Evolutionary conservation across 2,329 filamentous ascomycete genomes (phyloP), one percentile per base, ranked within the genome.

Genomic region (Colletotrichum graminicola): DNA sequence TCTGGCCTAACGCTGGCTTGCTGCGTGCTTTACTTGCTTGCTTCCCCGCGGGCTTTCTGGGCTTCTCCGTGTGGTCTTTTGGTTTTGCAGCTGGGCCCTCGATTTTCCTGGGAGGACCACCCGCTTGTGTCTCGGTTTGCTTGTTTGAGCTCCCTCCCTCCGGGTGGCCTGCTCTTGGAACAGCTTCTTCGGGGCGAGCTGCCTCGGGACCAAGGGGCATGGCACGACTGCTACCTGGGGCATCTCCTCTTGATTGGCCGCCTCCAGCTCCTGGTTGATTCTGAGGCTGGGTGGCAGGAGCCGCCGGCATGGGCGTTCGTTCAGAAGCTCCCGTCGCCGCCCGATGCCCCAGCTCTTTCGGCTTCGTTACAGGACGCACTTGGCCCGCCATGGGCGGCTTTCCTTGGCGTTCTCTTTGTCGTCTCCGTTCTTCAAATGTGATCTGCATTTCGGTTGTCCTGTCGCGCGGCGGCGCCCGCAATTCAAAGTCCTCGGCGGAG

Each of bases 401-500:
- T 21, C 70, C 67, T 45, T 70, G 55, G 7, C 34, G 21, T 23
- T 57, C 57, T 29, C 69, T 72, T 36, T 72, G 51, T 8, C 34
- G n/a, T 14, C 21, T 61, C 29, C 65, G 47, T 16, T 45, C 41
- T 11, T 69, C 47, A 14, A 43, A 41, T 10, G 26, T 56, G 21
- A 32, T 29, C 41, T 10, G 39, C 14, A 43, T 29, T 41, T 63
- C 60, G 3, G 11, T 34, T 11, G 14, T 23, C 8, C 5, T 29
- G 49, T 66, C 47, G 43, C 18, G 57, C n/a, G 21, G 26, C n/a
- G 23, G 16, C 21, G 39, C 16, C 14, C n/a, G 54, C 10, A 36
- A 21, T 10, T 61, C 70, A 52, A 72, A 66, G 29, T 71, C 63
- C 43, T 73, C 62, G 26, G 47, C 54, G 8, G 49, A 61, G 45